Percentiles rank a stretch among this genome's conserved stretches.
Evolutionary conservation across 2,329 filamentous ascomycete species (phyloP).

Genomic region (Colletotrichum scovillei): DNA sequence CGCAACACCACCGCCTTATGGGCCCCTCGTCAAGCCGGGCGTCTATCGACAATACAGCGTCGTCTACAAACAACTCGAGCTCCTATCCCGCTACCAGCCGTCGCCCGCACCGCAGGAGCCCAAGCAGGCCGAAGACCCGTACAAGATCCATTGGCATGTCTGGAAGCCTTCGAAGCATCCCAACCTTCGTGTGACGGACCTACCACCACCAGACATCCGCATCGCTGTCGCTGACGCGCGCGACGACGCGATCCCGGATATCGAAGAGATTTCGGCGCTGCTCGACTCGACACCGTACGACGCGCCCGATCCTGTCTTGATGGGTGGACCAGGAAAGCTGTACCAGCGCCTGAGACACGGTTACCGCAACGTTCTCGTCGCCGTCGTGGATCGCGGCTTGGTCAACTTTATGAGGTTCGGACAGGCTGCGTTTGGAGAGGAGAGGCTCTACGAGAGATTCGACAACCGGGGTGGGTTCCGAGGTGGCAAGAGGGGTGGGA

Average conservation of each 20-base stretch:
- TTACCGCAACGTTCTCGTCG: constrained; percentile 84
- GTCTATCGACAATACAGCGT: constrained; percentile 74
- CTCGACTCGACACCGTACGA: constrained; percentile 80
- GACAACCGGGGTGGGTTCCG: constrained; percentile 49
- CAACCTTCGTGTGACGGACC: constrained; percentile 82
- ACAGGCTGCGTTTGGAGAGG: constrained; percentile 83
- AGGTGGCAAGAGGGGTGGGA: constrained; percentile 52
- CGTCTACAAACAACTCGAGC: constrained; percentile 80
- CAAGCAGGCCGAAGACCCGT: constrained; percentile 61
- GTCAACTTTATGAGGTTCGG: constrained; percentile 87
- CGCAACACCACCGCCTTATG: constrained; percentile 50
- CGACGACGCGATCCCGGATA: constrained; percentile 76
- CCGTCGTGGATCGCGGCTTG: constrained; percentile 89
- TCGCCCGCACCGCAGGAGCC: constrained; percentile 43
- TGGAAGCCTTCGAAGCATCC: constrained; percentile 76
- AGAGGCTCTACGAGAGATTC: constrained; percentile 75
- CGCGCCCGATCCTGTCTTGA: constrained; percentile 57
- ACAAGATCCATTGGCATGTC: constrained; percentile 81
- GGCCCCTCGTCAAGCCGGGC: constrained; percentile 72
- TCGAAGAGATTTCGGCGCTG: constrained; percentile 77
- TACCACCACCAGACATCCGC: constrained; percentile 83
- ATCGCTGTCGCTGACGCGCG: constrained; percentile 85
- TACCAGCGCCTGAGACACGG: constrained; percentile 88
- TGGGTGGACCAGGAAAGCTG: constrained; percentile 60
- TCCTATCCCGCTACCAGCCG: constrained; percentile 79